These are phyloP conservation scores for Rhynchosporium agropyri DNA, from an alignment of 2,329 filamentous ascomycete genomes.

Conservation along the genomic window DNA sequence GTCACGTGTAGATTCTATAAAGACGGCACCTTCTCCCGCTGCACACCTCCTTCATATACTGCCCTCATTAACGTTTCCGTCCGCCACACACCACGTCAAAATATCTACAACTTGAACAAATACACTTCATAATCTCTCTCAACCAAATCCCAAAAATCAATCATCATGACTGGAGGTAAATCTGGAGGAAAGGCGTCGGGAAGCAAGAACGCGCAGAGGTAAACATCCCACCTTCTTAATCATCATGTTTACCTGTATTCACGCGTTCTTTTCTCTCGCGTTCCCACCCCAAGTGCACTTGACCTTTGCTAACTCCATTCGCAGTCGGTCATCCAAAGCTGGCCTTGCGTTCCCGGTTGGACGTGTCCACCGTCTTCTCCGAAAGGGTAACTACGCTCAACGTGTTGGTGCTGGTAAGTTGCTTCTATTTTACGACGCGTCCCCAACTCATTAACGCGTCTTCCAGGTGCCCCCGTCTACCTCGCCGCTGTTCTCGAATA, in stretches of 20 bases:
- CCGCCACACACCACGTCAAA: slow-evolving; percentile 20
- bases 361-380: slow-evolving; percentile 97
- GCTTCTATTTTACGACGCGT: slow-evolving; percentile 18
- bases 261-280: slow-evolving; percentile 45
- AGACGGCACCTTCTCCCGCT: no score
- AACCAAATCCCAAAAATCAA: slow-evolving; percentile 47
- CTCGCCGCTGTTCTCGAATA: slow-evolving; percentile 98
- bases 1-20: no score
- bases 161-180: slow-evolving; percentile 99
- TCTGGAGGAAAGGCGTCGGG: slow-evolving; percentile 99
- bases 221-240: slow-evolving; percentile 52
- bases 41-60: no score
- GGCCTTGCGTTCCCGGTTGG: slow-evolving; percentile 98
- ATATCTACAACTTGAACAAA: not conserved
- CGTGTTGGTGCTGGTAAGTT: slow-evolving; percentile 89
- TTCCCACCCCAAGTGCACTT: not conserved
- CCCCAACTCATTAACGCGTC: slow-evolving; percentile 35
- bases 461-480: slow-evolving; percentile 81
- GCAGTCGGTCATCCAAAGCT: slow-evolving; percentile 96
- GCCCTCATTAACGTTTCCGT: no score
- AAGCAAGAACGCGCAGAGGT: slow-evolving; percentile 99
- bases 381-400: slow-evolving; percentile 99
- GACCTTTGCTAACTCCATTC: slow-evolving; percentile 45
- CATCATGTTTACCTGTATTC: slow-evolving; percentile 34
- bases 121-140: slow-evolving; percentile 20